Evolutionary conservation across 1,284 basidiomycete genomes (phyloP).

Genomic region (Xanthoconium separans): DNA sequence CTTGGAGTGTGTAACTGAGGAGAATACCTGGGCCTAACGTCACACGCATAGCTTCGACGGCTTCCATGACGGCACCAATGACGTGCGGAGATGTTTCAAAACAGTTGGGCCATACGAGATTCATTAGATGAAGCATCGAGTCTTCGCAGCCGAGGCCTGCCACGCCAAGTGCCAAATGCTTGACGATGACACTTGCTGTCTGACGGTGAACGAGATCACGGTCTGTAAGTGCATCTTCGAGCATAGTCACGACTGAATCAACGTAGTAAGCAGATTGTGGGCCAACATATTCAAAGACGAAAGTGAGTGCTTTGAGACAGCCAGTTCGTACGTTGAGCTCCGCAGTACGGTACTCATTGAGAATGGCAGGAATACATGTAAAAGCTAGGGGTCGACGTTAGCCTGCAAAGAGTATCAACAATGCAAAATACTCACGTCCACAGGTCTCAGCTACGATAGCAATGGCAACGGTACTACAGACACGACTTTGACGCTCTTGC

Average conservation of each 20-base stretch:
- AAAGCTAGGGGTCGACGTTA: conserved; percentile 60
- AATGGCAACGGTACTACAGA: conserved; percentile 98
- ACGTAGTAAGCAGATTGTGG: conserved; percentile 99
- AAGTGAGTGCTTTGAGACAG: conserved; percentile 96
- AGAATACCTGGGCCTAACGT: conserved; percentile 93
- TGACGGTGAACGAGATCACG: conserved; percentile 98
- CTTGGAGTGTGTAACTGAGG: conserved; percentile 88
- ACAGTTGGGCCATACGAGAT: conserved; percentile 98
- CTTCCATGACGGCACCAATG: conserved; percentile 95
- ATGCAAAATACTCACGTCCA: conserved; percentile 64
- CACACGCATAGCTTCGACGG: conserved; percentile 95
- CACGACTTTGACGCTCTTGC: conserved; percentile 98
- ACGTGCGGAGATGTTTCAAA: conserved; percentile 99
- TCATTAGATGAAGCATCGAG: conserved; percentile 96
- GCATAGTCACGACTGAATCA: conserved; percentile 95
- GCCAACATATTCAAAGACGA: conserved; percentile 99
- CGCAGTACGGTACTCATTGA: conserved; percentile 98
- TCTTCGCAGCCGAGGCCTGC: conserved; percentile 98
- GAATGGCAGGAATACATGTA: conserved; percentile 97
- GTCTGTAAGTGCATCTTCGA: conserved; percentile 97
- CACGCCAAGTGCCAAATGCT: conserved; percentile 95
- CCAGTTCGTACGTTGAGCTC: conserved; percentile 99
- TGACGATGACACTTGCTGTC: conserved; percentile 98
- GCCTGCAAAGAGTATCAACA: conserved; percentile 3
- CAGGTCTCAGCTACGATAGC: conserved; percentile 98